Conservation (phyloP, 441 rosid genomes). For the Theobroma grandiflorum region DNA sequence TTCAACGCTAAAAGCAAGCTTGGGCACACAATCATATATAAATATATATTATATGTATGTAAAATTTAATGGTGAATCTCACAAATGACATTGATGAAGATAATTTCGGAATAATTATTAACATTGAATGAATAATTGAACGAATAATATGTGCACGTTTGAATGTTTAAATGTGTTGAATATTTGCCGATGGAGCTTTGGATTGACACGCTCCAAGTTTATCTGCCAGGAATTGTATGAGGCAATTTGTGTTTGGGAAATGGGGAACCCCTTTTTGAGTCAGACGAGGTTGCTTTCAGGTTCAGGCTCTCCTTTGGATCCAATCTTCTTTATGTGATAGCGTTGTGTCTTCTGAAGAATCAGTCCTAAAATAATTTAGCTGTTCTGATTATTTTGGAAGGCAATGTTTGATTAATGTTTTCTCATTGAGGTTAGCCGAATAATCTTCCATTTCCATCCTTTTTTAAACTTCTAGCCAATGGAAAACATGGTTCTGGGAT, state of each 20-base stretch:
- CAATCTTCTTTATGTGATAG: not conserved
- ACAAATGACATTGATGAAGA: too few relatives aligned
- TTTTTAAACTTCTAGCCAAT: not conserved
- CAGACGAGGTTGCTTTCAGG: not conserved
- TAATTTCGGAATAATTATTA: too few relatives aligned
- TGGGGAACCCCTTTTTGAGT: not conserved
- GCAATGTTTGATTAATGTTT: not conserved
- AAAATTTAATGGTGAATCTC: too few relatives aligned
- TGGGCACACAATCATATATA: too few relatives aligned
- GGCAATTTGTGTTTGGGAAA: constrained; percentile 68
- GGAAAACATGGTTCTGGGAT: not conserved
- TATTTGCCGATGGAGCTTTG: constrained; percentile 79
- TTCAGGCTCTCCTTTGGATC: constrained; percentile 1
- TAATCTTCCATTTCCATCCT: not conserved
- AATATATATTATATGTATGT: too few relatives aligned
- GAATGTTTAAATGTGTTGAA: too few relatives aligned
- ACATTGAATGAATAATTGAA: too few relatives aligned
- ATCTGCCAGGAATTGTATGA: constrained; percentile 81
- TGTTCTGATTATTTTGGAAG: not conserved
- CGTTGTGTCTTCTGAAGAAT: not conserved
- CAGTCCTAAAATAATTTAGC: not conserved
- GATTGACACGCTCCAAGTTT: constrained; percentile 73
- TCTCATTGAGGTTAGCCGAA: not conserved
- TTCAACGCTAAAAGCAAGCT: too few relatives aligned
- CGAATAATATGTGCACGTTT: too few relatives aligned